Percentiles rank a stretch among this genome's conserved stretches.
Evolutionary conservation across 2,329 filamentous ascomycete species (phyloP).

Genomic region (Sclerotinia glacialis): DNA sequence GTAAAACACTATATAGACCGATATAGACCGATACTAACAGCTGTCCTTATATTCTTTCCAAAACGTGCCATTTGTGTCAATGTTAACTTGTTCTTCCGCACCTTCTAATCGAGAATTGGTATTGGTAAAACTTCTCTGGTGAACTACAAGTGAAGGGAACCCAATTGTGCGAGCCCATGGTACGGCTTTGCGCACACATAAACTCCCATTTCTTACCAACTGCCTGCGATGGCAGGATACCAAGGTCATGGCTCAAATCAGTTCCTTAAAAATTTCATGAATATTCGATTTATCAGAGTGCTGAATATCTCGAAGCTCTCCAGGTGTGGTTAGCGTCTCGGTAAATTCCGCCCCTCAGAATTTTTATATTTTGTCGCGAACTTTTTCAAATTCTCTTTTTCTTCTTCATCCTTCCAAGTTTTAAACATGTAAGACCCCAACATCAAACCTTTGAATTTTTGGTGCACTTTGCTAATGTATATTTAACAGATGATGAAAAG

Average conservation of each 20-base stretch:
- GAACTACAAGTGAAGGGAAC: neutral
- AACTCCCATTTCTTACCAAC: slow-evolving; percentile 3
- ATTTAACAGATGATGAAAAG: slow-evolving; percentile 93
- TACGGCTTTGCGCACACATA: neutral
- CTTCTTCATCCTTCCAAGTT: slow-evolving; percentile 98
- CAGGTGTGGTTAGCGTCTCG: slow-evolving; percentile 29
- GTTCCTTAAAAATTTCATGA: neutral
- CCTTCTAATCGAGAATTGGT: neutral
- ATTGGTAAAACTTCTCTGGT: slow-evolving; percentile 25
- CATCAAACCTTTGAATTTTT: slow-evolving; percentile 15
- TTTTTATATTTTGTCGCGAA: slow-evolving; percentile 38
- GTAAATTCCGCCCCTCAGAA: slow-evolving; percentile 24
- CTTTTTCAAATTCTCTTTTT: slow-evolving; percentile 42
- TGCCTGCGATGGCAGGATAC: slow-evolving; percentile 24
- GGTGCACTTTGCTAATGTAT: slow-evolving; percentile 38
- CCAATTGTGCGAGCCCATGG: slow-evolving; percentile 14
- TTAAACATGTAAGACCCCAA: slow-evolving; percentile 77
- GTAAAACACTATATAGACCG: neutral
- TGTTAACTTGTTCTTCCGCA: slow-evolving; percentile 17
- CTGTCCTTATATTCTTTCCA: slow-evolving; percentile 35
- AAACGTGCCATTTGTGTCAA: slow-evolving; percentile 20
- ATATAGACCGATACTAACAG: slow-evolving; percentile 27
- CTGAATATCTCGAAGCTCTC: slow-evolving; percentile 30
- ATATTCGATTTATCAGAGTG: neutral
- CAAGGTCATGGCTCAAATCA: slow-evolving; percentile 30